A percentile compares a stretch with the other conserved stretches of the same genome.
Conservation (phyloP, 83 land plant species). For the Larix sibirica region DNA sequence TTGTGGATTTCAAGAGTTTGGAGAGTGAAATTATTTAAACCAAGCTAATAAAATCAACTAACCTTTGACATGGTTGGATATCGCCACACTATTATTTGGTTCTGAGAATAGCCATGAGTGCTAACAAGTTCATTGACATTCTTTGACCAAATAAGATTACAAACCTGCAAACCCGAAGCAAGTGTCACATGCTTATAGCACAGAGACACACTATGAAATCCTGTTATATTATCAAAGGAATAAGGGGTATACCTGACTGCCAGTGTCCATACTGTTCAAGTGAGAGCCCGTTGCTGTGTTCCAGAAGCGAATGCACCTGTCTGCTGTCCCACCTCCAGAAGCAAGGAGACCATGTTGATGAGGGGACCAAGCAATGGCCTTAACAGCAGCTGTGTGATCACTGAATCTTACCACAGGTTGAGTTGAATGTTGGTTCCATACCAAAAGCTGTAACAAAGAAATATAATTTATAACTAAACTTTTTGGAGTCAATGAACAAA, state of each 20-base stretch:
- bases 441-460: conserved; percentile 67
- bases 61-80: conserved; percentile 96
- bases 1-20: neutral
- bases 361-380: conserved; percentile 99
- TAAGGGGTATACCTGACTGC: conserved; percentile 77
- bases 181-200: neutral
- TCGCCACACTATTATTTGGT: conserved; percentile 93
- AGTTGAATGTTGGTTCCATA: conserved; percentile 92
- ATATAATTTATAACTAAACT: neutral
- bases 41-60: neutral
- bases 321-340: conserved; percentile 99
- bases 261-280: conserved; percentile 84
- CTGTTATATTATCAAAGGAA: neutral
- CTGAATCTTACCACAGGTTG: conserved; percentile 77
- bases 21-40: neutral
- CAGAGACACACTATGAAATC: too few relatives aligned
- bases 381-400: conserved; percentile 98
- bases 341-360: conserved; percentile 93
- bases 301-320: conserved; percentile 97
- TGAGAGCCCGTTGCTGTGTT: conserved; percentile 84
- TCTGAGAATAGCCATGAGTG: conserved; percentile 94
- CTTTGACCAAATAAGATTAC: conserved; percentile 93
- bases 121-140: conserved; percentile 97
- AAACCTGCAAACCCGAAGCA: conserved; percentile 50
- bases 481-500: neutral